Evolutionary conservation across 129 eudicot species (phyloP).

Genomic region (Daucus carota): DNA sequence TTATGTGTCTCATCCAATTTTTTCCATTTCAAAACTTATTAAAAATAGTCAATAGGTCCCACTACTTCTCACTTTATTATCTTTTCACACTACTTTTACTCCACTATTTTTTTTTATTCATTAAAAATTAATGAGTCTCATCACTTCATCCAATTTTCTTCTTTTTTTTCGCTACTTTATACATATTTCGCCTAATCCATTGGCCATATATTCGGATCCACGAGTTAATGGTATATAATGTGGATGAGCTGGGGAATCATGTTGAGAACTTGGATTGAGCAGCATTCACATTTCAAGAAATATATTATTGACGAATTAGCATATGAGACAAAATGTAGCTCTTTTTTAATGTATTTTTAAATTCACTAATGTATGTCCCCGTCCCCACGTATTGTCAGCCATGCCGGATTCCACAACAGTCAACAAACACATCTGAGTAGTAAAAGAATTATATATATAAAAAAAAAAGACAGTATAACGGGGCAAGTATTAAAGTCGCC

Average conservation of each 20-base stretch:
- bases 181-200: too few species aligned
- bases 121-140: too few species aligned
- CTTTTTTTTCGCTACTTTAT: too few species aligned
- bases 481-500: neutral
- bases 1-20: too few species aligned
- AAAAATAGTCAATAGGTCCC: too few species aligned
- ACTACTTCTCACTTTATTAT: too few species aligned
- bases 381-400: conserved; percentile 1
- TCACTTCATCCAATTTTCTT: too few species aligned
- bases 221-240: neutral
- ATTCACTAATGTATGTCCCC: neutral
- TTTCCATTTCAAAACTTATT: too few species aligned
- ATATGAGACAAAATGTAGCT: neutral
- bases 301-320: neutral
- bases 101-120: too few species aligned
- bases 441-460: too few species aligned
- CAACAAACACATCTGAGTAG: neutral
- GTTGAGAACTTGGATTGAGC: neutral
- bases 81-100: too few species aligned
- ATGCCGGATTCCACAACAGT: conserved; percentile 1
- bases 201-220: neutral
- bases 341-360: neutral
- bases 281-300: neutral
- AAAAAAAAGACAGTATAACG: neutral
- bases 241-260: conserved; percentile 8